Base-by-base conservation (phyloP, 768 basidiomycete genomes). In the Trametes gibbosa region DNA sequence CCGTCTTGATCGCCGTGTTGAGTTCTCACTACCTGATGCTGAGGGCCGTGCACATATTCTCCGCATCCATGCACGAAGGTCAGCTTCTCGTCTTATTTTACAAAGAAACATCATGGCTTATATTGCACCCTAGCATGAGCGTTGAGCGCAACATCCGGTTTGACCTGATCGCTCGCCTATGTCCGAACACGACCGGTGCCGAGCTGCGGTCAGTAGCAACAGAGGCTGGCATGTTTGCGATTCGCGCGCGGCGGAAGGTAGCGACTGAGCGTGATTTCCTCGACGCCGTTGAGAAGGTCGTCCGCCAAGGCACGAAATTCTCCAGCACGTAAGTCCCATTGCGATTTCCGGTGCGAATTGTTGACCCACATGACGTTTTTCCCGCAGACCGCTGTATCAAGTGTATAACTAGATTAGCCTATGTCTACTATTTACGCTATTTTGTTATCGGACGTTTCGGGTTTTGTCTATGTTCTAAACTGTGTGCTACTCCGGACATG, bases 171-270 rank as follows among this genome's bases (percentile, higher is more conserved):
- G 95, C 95, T 12, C 87, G 97, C 37, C 75, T 99, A 58, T 99
- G 97, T 72, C 97, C 97, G 21, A 97, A 97, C 73, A 95, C 97
- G 14, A 98, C 97, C 12, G 97, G 97, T 59, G 97, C 97, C n/a
- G 97, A 99, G 74, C 74, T 99, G 58, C 87, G 95, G 47, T 94
- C 92, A 24, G 97, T 99, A 8, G 95, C 95, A 16, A 99, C 96
- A 9, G 96, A 99, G 82, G 97, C 97, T 48, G 97, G 97, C n/a
- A 98, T 99, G 97, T 99, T 96, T 75, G 96, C 97, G 1, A 99
- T 99, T 69, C 90, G 97, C 59, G 91, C 93, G 45, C 81, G 97
- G 66, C 81, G 97, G 74, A 98, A 98, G 74, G 94, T 98, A 1
- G 95, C 95, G 0, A 94, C 94, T 5, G 97, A 99, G 71, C 88